These are phyloP conservation scores for Metschnikowia lachancei DNA, from an alignment of 805 yeast genomes.

Conservation along the genomic window DNA sequence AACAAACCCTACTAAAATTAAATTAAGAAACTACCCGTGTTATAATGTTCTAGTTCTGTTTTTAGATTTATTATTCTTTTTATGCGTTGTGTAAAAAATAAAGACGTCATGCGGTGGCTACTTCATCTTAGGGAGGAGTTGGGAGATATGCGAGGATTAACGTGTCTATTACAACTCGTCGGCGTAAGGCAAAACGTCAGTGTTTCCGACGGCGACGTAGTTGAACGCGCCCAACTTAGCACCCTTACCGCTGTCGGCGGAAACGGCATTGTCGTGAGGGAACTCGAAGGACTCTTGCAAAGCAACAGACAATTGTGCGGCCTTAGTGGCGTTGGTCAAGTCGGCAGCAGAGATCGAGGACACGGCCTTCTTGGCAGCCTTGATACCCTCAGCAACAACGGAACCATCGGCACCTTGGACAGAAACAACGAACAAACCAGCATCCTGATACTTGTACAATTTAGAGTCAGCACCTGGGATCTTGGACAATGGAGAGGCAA, in stretches of 20 bases:
- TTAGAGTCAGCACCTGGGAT: conserved; percentile 50
- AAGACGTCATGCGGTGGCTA: conserved; percentile 11
- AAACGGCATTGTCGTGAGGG: conserved; percentile 32
- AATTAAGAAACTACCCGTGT: not conserved
- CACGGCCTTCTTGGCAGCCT: conserved; percentile 49
- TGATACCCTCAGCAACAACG: conserved; percentile 58
- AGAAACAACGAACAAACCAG: conserved; percentile 73
- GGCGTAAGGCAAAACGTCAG: conserved; percentile 79
- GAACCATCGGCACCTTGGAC: conserved; percentile 60
- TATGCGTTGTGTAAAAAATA: conserved; percentile 10
- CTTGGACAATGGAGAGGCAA: conserved; percentile 48
- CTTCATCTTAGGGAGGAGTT: conserved; percentile 5
- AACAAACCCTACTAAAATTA: no score
- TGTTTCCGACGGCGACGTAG: conserved; percentile 88
- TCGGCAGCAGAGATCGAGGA: conserved; percentile 41
- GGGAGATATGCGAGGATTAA: conserved; percentile 12
- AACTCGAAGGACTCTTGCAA: conserved; percentile 38
- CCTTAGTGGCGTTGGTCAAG: conserved; percentile 52
- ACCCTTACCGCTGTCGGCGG: conserved; percentile 34
- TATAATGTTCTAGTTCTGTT: not conserved
- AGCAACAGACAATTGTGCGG: conserved; percentile 42
- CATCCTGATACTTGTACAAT: conserved; percentile 67
- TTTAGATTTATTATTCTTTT: not conserved
- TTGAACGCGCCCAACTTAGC: conserved; percentile 56
- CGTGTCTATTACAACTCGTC: conserved; percentile 66